Evolutionary conservation across 2,329 filamentous ascomycete genomes (phyloP), one percentile per base, ranked within the genome.

Genomic region (Teratosphaeria nubilosa): DNA sequence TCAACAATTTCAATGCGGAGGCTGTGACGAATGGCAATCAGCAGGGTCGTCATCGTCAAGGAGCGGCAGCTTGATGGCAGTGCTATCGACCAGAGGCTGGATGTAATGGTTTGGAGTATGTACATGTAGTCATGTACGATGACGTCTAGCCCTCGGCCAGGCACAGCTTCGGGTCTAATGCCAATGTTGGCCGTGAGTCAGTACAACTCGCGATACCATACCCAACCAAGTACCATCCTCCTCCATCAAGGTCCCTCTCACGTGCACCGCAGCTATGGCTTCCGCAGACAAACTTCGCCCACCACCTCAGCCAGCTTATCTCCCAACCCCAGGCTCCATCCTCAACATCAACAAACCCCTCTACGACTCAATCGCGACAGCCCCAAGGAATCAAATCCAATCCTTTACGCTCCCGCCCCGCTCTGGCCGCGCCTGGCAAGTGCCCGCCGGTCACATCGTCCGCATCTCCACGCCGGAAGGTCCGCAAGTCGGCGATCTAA

Each of bases 401-500:
- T 65, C 63, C 7, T 68, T 70, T 63, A 81, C 80, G 1, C 76
- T 94, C 30, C 86, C 87, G 0, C 87, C 90, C 31, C 84, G 89
- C 34, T 88, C 86, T 1, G 90, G 86, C 0, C 78, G 78, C 60
- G 88, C 89, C 1, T 94, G 87, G 86, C 78, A 80, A 53, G 88
- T 87, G 0, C 80, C 83, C 0, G 82, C 82, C 1, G 87, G 87
- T 3, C 80, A 80, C 54, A 80, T 94, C 58, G 82, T 89, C 60
- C 82, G 85, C 14, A 84, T 95, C 61, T 87, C 84, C 58, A 92
- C 89, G 0, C 88, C 88, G 0, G 77, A 86, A 58, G 90, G 90
- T 0, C 84, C 90, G 0, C 90, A 95, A 74, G 88, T 95, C 54
- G 87, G 88, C 56, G 90, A 94, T 66, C 75, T 94, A 20, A 95